These are phyloP conservation scores for Diaporthe citri DNA, from an alignment of 2,329 filamentous ascomycete genomes.

Conservation along the genomic window DNA sequence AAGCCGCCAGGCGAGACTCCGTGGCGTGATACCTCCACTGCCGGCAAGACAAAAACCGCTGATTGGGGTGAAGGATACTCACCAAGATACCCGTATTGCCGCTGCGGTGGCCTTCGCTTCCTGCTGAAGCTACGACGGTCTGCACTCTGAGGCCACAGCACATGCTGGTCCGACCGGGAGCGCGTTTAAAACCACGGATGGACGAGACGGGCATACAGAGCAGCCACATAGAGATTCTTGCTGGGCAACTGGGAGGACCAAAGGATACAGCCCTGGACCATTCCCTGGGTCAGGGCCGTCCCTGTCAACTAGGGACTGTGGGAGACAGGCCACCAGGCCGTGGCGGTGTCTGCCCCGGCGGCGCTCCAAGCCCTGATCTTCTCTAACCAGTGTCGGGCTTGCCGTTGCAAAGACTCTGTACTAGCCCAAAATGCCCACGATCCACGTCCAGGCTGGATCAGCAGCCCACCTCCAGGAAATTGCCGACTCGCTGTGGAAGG, in stretches of 20 bases:
- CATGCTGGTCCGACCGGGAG: constrained; percentile 7
- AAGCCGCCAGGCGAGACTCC: constrained; percentile 1
- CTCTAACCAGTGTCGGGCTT: neutral
- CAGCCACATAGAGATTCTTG: neutral
- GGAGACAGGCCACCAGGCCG: neutral
- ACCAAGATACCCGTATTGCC: neutral
- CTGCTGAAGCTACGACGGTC: neutral
- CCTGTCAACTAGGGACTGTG: neutral
- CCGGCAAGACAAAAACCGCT: neutral
- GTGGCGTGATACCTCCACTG: constrained; percentile 19
- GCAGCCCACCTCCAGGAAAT: constrained; percentile 71
- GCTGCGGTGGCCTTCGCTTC: neutral
- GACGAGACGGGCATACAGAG: constrained; percentile 12
- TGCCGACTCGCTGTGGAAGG: constrained; percentile 73
- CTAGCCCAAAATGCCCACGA: constrained; percentile 66
- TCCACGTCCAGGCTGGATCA: constrained; percentile 65
- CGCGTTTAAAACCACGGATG: constrained; percentile 32
- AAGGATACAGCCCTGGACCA: constrained; percentile 15
- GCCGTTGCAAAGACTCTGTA: neutral
- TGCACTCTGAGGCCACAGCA: neutral
- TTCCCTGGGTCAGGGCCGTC: constrained; percentile 19
- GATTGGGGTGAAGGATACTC: neutral
- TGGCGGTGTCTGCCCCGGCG: neutral
- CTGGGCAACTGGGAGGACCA: neutral
- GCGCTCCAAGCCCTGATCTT: neutral